A percentile compares a stretch with the other conserved stretches of the same genome.
Conservation (phyloP, 1,139 yeast species). For the Yamadazyma pseudoaaseri region DNA sequence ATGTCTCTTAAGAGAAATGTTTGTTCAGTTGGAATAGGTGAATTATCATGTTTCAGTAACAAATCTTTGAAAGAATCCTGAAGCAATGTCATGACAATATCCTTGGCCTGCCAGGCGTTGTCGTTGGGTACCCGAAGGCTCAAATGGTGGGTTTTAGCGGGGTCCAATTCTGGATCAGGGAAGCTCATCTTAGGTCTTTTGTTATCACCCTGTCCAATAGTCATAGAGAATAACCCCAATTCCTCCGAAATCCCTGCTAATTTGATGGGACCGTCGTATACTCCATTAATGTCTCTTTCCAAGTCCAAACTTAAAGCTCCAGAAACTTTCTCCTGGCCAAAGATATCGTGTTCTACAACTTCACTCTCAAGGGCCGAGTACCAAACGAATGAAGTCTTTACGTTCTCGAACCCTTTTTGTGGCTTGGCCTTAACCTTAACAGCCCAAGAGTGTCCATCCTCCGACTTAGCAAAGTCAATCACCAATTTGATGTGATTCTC, state of each 20-base stretch:
- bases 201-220: slow-evolving; percentile 43
- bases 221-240: slow-evolving; percentile 53
- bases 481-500: slow-evolving; percentile 62
- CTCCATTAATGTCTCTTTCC: slow-evolving; percentile 24
- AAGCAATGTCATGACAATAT: slow-evolving; percentile 66
- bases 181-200: slow-evolving; percentile 32
- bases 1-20: slow-evolving; percentile 59
- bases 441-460: slow-evolving; percentile 77
- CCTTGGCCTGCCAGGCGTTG: slow-evolving; percentile 77
- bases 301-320: slow-evolving; percentile 36
- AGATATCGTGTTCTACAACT: slow-evolving; percentile 15
- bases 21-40: slow-evolving; percentile 46
- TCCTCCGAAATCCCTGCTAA: slow-evolving; percentile 56
- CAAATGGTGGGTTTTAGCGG: slow-evolving; percentile 59
- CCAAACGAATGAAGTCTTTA: slow-evolving; percentile 66
- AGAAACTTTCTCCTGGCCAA: slow-evolving; percentile 20
- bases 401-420: slow-evolving; percentile 43
- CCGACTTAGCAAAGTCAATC: slow-evolving; percentile 74
- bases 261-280: slow-evolving; percentile 31
- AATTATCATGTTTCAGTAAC: slow-evolving; percentile 32
- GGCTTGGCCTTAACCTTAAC: slow-evolving; percentile 66
- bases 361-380: slow-evolving; percentile 74
- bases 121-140: slow-evolving; percentile 72
- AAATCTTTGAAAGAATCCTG: slow-evolving; percentile 65
- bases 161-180: slow-evolving; percentile 38